Evolutionary conservation across 2,329 filamentous ascomycete genomes (phyloP).

Genomic region (Arthroderma uncinatum): DNA sequence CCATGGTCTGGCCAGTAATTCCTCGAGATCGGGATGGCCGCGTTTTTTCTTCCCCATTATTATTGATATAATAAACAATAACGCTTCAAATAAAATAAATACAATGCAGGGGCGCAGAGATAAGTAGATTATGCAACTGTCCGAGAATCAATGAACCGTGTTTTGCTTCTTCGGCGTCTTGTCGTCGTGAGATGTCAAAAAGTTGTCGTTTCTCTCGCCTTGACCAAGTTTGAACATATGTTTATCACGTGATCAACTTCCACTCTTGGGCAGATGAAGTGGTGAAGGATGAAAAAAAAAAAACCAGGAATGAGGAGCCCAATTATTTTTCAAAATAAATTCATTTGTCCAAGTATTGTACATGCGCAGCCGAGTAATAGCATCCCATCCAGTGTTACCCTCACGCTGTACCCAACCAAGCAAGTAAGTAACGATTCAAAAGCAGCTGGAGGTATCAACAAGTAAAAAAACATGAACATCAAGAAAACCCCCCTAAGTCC

Average conservation of each 20-base stretch:
- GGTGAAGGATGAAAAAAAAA: not conserved
- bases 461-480: not conserved
- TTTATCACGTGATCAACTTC: not conserved
- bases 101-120: not conserved
- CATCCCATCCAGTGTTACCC: not conserved
- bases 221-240: not conserved
- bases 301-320: not conserved
- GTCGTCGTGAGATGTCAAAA: not conserved
- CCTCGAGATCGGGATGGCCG: slow-evolving; percentile 73
- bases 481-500: not conserved
- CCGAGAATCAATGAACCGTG: not conserved
- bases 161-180: not conserved
- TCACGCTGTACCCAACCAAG: not conserved
- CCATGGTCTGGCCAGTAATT: slow-evolving; percentile 75
- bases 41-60: slow-evolving; percentile 83
- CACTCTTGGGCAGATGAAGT: not conserved
- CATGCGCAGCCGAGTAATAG: not conserved
- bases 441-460: not conserved
- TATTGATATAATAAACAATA: slow-evolving; percentile 17
- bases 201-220: not conserved
- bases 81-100: not conserved
- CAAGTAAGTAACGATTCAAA: not conserved
- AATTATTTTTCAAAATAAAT: not conserved
- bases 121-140: not conserved
- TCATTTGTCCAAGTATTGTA: slow-evolving; percentile 5